These are phyloP conservation scores for Papiliotrema terrestris DNA, from an alignment of 1,284 basidiomycete species.

Conservation along the genomic window DNA sequence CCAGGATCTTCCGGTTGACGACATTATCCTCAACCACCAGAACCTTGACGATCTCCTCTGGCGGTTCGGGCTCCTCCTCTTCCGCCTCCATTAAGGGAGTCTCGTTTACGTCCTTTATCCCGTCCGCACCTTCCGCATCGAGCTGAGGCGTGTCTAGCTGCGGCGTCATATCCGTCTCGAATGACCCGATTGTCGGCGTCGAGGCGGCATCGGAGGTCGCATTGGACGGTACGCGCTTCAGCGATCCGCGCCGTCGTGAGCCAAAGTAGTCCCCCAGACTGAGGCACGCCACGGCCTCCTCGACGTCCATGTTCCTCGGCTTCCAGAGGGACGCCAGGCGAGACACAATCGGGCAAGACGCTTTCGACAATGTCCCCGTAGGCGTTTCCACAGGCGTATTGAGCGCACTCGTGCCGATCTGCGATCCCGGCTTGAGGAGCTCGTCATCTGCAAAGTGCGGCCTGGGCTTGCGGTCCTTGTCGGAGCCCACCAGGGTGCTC, in stretches of 20 bases:
- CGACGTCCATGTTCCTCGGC: constrained; percentile 30
- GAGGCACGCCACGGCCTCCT: constrained; percentile 38
- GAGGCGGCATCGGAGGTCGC: constrained; percentile 2
- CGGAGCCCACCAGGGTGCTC: neutral
- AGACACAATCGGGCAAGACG: neutral
- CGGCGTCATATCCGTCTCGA: neutral
- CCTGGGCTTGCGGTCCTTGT: neutral
- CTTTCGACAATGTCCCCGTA: too few species aligned
- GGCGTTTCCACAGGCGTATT: too few species aligned
- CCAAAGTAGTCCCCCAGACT: constrained; percentile 41
- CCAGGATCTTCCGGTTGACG: constrained; percentile 46
- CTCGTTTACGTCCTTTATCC: neutral
- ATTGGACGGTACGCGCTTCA: constrained; percentile 3
- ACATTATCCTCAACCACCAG: constrained; percentile 48
- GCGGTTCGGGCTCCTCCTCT: neutral
- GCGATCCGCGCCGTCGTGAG: constrained; percentile 8
- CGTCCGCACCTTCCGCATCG: neutral
- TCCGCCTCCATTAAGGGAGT: neutral
- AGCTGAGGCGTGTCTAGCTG: neutral
- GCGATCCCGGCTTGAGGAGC: neutral
- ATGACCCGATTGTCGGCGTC: neutral
- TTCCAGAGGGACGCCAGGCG: constrained; percentile 17
- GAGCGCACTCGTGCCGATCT: neutral
- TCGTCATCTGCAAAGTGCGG: neutral
- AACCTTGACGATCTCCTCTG: constrained; percentile 23